Conservation (phyloP, 2,329 filamentous ascomycete species). For the Fusarium setosum region DNA sequence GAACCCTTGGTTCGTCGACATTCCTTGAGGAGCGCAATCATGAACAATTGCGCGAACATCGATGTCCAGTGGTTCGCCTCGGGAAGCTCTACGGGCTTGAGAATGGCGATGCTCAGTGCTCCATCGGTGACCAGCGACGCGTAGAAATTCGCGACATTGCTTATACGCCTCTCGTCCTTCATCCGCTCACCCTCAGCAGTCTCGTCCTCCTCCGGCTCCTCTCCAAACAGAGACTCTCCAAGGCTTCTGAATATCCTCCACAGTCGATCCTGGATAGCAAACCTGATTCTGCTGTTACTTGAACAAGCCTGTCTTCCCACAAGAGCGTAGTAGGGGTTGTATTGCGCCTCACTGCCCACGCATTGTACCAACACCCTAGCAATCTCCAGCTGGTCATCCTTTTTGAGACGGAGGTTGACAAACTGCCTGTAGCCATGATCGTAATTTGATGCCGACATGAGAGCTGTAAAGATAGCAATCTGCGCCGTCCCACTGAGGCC, state of each 20-base stretch:
- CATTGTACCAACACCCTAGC: slow-evolving; percentile 90
- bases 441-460: slow-evolving; percentile 86
- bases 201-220: slow-evolving; percentile 68
- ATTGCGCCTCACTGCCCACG: slow-evolving; percentile 81
- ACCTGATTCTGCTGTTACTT: slow-evolving; percentile 77
- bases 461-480: slow-evolving; percentile 90
- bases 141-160: slow-evolving; percentile 66
- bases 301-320: slow-evolving; percentile 81
- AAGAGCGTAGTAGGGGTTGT: slow-evolving; percentile 94
- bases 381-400: slow-evolving; percentile 86
- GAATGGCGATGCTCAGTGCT: slow-evolving; percentile 58
- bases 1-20: slow-evolving; percentile 58
- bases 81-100: slow-evolving; percentile 81
- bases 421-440: slow-evolving; percentile 86
- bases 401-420: slow-evolving; percentile 85
- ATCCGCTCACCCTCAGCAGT: slow-evolving; percentile 59
- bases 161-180: slow-evolving; percentile 61
- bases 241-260: slow-evolving; percentile 88
- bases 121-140: slow-evolving; percentile 61
- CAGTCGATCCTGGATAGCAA: slow-evolving; percentile 87
- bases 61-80: slow-evolving; percentile 81
- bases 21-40: slow-evolving; percentile 80
- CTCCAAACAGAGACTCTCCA: slow-evolving; percentile 82
- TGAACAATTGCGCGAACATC: slow-evolving; percentile 82
- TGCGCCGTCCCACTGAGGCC: slow-evolving; percentile 89